Evolutionary conservation across 441 rosid species (phyloP).

Genomic region (Rhodomyrtus psidioides): DNA sequence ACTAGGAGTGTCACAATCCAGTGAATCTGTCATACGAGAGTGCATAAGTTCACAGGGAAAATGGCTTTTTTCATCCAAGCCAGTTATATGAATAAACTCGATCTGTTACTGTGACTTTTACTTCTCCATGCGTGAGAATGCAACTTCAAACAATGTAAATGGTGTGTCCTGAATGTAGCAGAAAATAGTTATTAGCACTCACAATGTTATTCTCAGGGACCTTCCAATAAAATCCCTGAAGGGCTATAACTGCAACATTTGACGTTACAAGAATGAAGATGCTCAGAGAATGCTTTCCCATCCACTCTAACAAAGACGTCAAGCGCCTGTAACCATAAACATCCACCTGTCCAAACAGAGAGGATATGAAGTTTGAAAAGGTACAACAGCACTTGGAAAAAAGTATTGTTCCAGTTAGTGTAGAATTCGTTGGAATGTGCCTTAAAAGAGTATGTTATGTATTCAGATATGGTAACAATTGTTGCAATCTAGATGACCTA

Average conservation of each 20-base stretch:
- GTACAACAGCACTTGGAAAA: neutral
- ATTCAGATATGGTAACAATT: neutral
- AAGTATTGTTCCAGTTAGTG: neutral
- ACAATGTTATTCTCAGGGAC: slow-evolving; percentile 4
- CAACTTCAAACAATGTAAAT: neutral
- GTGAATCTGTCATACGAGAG: neutral
- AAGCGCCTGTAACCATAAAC: neutral
- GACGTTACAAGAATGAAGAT: slow-evolving; percentile 7
- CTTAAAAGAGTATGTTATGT: neutral
- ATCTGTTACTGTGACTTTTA: neutral
- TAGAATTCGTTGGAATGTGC: neutral
- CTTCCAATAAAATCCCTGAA: slow-evolving; percentile 15
- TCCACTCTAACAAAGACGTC: slow-evolving; percentile 7
- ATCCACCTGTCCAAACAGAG: slow-evolving; percentile 3
- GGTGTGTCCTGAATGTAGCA: neutral
- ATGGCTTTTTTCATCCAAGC: neutral
- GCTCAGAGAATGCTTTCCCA: slow-evolving; percentile 11
- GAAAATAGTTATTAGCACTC: neutral
- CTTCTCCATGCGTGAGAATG: neutral
- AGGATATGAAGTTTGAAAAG: neutral
- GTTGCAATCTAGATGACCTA: neutral
- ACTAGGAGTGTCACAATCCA: neutral
- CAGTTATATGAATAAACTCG: neutral
- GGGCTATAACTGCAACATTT: neutral
- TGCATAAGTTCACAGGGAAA: neutral